Conservation (phyloP, 768 basidiomycete species). For the Serendipita indica region DNA sequence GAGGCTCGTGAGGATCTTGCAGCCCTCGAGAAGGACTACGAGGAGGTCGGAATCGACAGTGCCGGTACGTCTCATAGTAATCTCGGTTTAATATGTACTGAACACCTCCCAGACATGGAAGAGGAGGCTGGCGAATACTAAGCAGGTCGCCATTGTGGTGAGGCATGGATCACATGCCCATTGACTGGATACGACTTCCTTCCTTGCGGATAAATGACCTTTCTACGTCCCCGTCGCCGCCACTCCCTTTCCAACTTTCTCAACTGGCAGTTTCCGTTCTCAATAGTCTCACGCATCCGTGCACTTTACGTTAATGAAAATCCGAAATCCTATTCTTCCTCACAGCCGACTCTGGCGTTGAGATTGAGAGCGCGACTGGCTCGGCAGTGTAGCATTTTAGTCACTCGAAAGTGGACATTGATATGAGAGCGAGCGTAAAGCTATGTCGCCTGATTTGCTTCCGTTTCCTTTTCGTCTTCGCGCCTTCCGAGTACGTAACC, state of each 20-base stretch:
- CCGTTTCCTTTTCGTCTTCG: too few species aligned
- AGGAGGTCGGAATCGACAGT: slow-evolving; percentile 48
- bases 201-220: background rate
- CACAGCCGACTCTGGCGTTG: too few species aligned
- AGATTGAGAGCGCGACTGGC: too few species aligned
- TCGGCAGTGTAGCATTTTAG: too few species aligned
- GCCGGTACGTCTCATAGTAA: background rate
- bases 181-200: background rate
- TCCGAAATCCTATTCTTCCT: background rate
- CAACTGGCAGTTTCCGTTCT: background rate
- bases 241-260: background rate
- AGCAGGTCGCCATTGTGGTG: too few species aligned
- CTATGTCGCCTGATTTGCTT: too few species aligned
- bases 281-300: background rate
- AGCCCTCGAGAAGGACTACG: slow-evolving; percentile 90
- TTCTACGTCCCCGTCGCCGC: background rate
- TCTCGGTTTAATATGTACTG: background rate
- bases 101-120: background rate
- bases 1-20: slow-evolving; percentile 97
- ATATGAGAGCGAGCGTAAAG: too few species aligned
- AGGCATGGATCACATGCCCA: background rate
- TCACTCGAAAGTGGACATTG: too few species aligned
- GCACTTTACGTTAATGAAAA: background rate
- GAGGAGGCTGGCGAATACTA: slow-evolving; percentile 3
- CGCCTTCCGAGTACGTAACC: too few species aligned